phyloP scores from a whole-genome alignment of 441 rosid genomes.

The Populus hybrid region DNA sequence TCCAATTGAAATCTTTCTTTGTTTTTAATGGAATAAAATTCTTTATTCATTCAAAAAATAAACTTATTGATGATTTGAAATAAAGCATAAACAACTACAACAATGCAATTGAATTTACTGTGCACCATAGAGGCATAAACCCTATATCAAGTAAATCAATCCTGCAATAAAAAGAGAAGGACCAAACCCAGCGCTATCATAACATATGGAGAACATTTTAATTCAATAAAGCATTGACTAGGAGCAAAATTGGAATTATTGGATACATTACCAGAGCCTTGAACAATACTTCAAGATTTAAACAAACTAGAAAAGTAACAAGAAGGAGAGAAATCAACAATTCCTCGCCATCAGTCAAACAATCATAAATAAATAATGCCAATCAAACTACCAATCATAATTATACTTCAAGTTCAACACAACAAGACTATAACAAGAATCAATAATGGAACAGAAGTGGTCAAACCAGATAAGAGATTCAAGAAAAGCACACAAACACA shows the following conservation, averaged over 20 bases:
- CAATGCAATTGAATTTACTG: neutral
- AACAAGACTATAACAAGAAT: neutral
- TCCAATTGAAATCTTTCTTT: neutral
- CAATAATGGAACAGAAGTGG: neutral
- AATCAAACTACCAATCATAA: neutral
- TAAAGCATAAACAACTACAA: neutral
- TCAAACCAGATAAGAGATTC: neutral
- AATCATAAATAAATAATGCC: constrained; percentile 1
- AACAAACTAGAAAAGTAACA: neutral
- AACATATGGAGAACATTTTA: neutral
- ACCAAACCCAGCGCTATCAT: neutral
- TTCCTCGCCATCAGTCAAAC: neutral
- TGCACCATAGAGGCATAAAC: neutral
- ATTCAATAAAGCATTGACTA: constrained; percentile 2
- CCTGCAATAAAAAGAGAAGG: neutral
- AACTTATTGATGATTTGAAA: neutral
- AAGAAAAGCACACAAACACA: constrained; percentile 11
- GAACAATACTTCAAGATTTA: neutral
- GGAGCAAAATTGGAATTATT: neutral
- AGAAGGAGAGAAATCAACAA: neutral
- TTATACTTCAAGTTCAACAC: neutral
- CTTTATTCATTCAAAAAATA: neutral
- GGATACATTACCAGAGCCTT: neutral
- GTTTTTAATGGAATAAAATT: neutral
- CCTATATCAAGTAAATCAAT: neutral